Conservation (phyloP, 2,329 filamentous ascomycete species). For the Aureobasidium lini region DNA sequence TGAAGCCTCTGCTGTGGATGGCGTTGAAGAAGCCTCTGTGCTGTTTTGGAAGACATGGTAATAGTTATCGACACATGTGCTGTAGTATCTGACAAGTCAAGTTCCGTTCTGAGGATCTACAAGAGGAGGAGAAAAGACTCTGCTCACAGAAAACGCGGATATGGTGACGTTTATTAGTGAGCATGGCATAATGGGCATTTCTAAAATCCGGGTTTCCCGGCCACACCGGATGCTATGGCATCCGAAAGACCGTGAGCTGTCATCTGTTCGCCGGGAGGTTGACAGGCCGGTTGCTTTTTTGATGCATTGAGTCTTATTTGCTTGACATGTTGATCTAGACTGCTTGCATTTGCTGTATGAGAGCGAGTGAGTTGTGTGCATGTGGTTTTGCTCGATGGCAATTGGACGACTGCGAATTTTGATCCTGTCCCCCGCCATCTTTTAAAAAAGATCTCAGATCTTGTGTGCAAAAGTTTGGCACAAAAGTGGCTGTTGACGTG, state of each 20-base stretch:
- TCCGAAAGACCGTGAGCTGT: background rate
- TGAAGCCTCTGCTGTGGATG: conserved; percentile 60
- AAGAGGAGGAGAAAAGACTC: background rate
- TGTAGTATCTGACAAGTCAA: background rate
- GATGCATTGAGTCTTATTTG: background rate
- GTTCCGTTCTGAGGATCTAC: background rate
- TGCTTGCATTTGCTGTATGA: background rate
- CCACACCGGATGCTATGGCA: background rate
- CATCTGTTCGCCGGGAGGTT: background rate
- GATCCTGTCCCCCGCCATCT: background rate
- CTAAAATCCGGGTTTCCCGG: background rate
- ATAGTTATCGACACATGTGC: background rate
- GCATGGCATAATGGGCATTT: background rate
- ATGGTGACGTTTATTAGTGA: conserved; percentile 12
- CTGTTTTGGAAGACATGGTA: conserved; percentile 19
- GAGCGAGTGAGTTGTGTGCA: background rate
- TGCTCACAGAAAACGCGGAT: background rate
- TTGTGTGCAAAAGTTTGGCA: too few species aligned
- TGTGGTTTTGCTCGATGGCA: background rate
- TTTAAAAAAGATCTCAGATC: too few species aligned
- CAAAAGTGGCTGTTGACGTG: too few species aligned
- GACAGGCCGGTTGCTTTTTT: background rate
- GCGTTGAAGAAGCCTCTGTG: conserved; percentile 25
- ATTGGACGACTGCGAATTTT: background rate
- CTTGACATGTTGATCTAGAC: background rate